Evolutionary conservation across 2,329 filamentous ascomycete species (phyloP), one percentile per base, ranked within the genome.

Genomic region (Curvularia eragrostidis): DNA sequence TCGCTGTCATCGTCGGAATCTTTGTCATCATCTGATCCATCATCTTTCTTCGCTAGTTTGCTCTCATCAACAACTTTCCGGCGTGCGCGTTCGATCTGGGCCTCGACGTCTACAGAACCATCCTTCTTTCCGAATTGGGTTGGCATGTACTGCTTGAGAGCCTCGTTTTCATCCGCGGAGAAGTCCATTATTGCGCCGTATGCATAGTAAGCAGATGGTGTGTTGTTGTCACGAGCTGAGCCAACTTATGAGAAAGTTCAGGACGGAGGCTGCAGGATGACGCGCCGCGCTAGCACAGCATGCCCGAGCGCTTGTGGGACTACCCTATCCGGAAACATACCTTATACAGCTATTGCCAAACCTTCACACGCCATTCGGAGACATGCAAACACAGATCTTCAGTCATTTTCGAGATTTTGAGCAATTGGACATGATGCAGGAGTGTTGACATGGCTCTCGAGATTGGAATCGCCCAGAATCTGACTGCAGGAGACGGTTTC

Each of bases 121-220:
- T 87, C 84, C 74, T 90, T 89, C 76, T 94, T 96, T 51, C 94
- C 94, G 74, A 98, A 97, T 0, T 91, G 87, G 2, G 88, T 83
- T 0, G 94, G 93, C 59, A 97, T 80, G 72, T 93, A 96, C 49
- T 87, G 84, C 71, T 88, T 85, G 82, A 94, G 85, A 39, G 88
- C 87, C 62, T 92, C 89, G 72, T 91, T 86, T 53, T 80, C 75
- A 52, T 74, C 71, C 48, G 63, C 68, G 49, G 71, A 73, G 54
- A 74, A 71, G 18, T 70, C 65, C 67, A 70, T 70, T 50, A 51
- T 63, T 13, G 51, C 24, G 12, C 28, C 36, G 44, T 54, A 46
- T 52, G 48, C 48, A 56, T 46, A 58, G 52, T 55, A 53, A 46
- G 39, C 42, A 26, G 38, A 21, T 32, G 36, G 46, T 38, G 42